Conservation (phyloP, 768 basidiomycete genomes). For the Rhizopogon vulgaris region DNA sequence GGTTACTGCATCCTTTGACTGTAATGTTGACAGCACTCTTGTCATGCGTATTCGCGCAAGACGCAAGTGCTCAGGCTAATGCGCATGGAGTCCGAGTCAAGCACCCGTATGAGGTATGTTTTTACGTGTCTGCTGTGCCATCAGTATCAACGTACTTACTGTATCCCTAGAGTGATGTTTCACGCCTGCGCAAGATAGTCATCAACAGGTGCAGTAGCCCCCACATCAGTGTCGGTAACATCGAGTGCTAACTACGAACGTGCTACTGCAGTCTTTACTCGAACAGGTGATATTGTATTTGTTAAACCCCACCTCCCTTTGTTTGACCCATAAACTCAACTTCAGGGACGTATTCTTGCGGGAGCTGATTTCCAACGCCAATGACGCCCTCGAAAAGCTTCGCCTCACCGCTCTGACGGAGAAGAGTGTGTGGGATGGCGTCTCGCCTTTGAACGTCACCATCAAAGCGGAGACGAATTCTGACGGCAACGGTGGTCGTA, state of each 20-base stretch:
- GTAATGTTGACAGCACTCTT: slow-evolving; percentile 39
- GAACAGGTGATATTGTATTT: slow-evolving; percentile 45
- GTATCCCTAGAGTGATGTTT: slow-evolving; percentile 73
- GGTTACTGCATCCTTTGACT: slow-evolving; percentile 47
- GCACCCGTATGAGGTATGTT: slow-evolving; percentile 64
- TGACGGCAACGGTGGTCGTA: slow-evolving; percentile 60
- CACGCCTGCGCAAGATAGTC: slow-evolving; percentile 88
- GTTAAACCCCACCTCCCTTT: neutral
- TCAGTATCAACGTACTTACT: neutral
- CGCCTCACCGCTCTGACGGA: slow-evolving; percentile 81
- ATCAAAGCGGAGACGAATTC: slow-evolving; percentile 70
- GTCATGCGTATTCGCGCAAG: slow-evolving; percentile 45
- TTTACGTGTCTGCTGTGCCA: neutral
- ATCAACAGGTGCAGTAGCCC: slow-evolving; percentile 64
- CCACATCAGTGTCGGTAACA: neutral
- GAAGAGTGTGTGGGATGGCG: slow-evolving; percentile 61
- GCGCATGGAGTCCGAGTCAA: slow-evolving; percentile 40
- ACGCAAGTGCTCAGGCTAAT: slow-evolving; percentile 28
- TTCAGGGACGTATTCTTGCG: slow-evolving; percentile 78
- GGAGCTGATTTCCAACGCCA: slow-evolving; percentile 89
- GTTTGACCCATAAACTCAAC: slow-evolving; percentile 1
- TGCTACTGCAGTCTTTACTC: slow-evolving; percentile 63
- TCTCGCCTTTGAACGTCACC: slow-evolving; percentile 80
- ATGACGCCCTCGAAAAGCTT: slow-evolving; percentile 95
- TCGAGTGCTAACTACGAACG: slow-evolving; percentile 6